Evolutionary conservation across 1,284 basidiomycete genomes (phyloP), one percentile per base, ranked within the genome.

Genomic region (Ceratobasidium sp.): DNA sequence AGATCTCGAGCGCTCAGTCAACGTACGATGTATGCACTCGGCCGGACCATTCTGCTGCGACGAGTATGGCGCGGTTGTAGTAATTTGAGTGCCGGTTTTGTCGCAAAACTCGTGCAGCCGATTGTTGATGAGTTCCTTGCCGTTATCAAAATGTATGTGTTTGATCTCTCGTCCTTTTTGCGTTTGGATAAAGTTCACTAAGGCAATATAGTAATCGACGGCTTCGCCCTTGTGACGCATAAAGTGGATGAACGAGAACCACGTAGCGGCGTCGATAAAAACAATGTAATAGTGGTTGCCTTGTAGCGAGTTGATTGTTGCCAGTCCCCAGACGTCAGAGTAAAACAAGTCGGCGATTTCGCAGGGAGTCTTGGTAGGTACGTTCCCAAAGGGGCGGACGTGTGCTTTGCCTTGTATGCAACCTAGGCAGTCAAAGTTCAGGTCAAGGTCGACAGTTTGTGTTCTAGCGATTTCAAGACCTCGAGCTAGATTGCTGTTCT

Each of bases 21-120:
- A 73, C 1, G 74, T 74, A 2, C 79, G 68, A 64, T 81, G 82
- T 37, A 77, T 34, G 1, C 79, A 76, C 63, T 82, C 80, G 0
- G 80, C 79, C 0, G 76, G 72, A 13, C 81, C 80, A 46, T 82
- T 81, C 14, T 76, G 72, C 66, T 79, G 76, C 14, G 78, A 80
- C 2, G 78, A 76, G 63, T 80, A 77, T 2, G 79, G 78, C 0
- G 76, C 66, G 0, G 79, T 77, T 7, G 65, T 68, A 1, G 65
- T 68, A 11, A 68, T 68, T 41, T 68, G 29, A 3, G 51, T 68
- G 1, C 65, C 51, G 14, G 29, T 34, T 41, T 68, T 56, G 34
- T 34, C 51, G 31, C 65, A 68, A 31, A 13, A 39, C 19, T 65
- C 29, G 24, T 19, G 49, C 22, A 68, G 29, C 16, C n/a, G 34